A percentile compares a stretch with the other conserved stretches of the same genome.
Evolutionary conservation across 176 grass and related monocot species (phyloP).

Genomic region (Raddia distichophylla): DNA sequence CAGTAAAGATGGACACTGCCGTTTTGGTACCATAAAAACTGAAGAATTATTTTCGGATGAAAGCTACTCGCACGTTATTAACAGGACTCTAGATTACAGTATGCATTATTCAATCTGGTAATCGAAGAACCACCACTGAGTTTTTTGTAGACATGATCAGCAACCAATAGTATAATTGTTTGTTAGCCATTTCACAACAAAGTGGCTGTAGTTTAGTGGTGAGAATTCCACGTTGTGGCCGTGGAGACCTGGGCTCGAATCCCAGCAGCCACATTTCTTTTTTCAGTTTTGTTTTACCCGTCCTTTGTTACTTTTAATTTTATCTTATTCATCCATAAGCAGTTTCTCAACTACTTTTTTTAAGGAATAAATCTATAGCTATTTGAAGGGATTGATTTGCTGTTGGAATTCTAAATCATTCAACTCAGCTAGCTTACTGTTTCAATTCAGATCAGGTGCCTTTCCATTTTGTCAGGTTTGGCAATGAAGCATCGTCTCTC

Average conservation of each 20-base stretch:
- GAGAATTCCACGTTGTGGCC: slow-evolving; percentile 97
- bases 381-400: no score
- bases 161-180: no score
- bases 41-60: not conserved
- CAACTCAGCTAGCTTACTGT: no score
- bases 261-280: slow-evolving; percentile 73
- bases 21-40: not conserved
- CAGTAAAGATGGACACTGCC: not conserved
- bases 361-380: no score
- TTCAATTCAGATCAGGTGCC: no score
- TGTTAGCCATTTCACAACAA: no score
- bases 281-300: not conserved
- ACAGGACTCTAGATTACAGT: not conserved
- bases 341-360: not conserved
- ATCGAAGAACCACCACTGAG: not conserved
- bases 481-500: not conserved
- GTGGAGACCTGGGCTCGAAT: slow-evolving; percentile 96
- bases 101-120: not conserved
- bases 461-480: not conserved
- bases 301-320: no score
- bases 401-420: no score
- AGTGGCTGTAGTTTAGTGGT: slow-evolving; percentile 95
- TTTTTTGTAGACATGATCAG: not conserved
- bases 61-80: not conserved
- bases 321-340: not conserved